Conservation (phyloP, 345 rosid genomes). For the Acer negundo region DNA sequence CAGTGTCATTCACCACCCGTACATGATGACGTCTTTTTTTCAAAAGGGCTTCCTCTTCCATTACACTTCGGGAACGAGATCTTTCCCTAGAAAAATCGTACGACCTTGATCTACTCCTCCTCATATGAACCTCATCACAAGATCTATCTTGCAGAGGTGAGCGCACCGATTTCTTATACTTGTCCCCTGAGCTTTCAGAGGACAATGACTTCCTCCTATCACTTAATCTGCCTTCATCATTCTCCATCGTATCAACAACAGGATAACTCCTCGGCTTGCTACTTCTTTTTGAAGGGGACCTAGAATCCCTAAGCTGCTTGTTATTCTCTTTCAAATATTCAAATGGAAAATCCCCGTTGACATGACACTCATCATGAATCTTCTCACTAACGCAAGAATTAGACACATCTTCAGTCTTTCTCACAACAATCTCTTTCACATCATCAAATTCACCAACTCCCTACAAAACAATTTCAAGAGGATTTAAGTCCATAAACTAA, state of each 20-base stretch:
- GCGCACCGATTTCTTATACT: slow-evolving; percentile 25
- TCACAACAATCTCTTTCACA: slow-evolving; percentile 23
- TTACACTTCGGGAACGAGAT: slow-evolving; percentile 47
- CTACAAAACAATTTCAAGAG: slow-evolving; percentile 35
- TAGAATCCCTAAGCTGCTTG: slow-evolving; percentile 18
- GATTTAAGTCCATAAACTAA: slow-evolving; percentile 18
- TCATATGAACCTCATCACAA: slow-evolving; percentile 35
- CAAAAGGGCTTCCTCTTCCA: slow-evolving; percentile 44
- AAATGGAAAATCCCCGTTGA: slow-evolving; percentile 40
- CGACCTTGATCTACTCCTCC: slow-evolving; percentile 54
- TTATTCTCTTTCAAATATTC: slow-evolving; percentile 30
- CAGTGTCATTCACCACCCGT: slow-evolving; percentile 31
- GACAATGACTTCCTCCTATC: slow-evolving; percentile 40
- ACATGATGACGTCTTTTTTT: slow-evolving; percentile 35
- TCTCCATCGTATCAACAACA: slow-evolving; percentile 33
- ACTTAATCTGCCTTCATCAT: slow-evolving; percentile 27
- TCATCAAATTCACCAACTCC: slow-evolving; percentile 24
- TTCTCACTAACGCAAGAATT: neutral
- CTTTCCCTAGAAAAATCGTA: slow-evolving; percentile 51
- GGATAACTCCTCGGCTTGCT: slow-evolving; percentile 37
- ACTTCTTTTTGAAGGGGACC: slow-evolving; percentile 36
- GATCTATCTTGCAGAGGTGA: slow-evolving; percentile 44
- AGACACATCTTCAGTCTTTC: slow-evolving; percentile 3
- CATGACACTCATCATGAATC: slow-evolving; percentile 16
- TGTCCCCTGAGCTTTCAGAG: slow-evolving; percentile 40